phyloP scores from a whole-genome alignment of 2,329 filamentous ascomycete genomes.

The Exophiala viscosa region DNA sequence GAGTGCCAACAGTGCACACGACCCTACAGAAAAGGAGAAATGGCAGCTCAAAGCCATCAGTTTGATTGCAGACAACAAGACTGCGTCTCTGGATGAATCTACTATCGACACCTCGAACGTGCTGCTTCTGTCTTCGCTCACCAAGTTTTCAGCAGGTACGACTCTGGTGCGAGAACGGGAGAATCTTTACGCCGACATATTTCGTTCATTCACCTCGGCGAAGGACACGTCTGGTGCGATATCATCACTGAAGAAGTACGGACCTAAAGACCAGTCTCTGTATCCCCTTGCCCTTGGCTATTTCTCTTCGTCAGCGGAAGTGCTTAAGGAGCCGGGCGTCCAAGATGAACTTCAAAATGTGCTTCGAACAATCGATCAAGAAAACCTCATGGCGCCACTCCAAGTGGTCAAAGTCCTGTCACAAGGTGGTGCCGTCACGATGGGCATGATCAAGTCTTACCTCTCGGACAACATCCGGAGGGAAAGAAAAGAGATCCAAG shows the following conservation, averaged over 20 bases:
- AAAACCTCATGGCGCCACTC: conserved; percentile 88
- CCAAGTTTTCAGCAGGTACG: conserved; percentile 84
- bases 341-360: conserved; percentile 72
- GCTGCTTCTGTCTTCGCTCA: conserved; percentile 84
- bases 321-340: conserved; percentile 77
- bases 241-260: conserved; percentile 85
- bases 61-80: conserved; percentile 69
- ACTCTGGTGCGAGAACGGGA: conserved; percentile 92
- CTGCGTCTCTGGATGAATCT: conserved; percentile 23
- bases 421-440: conserved; percentile 78
- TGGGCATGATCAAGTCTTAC: conserved; percentile 96
- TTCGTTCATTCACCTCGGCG: conserved; percentile 88
- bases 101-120: conserved; percentile 95
- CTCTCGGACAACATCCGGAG: conserved; percentile 82
- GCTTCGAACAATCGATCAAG: conserved; percentile 79
- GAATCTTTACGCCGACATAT: conserved; percentile 88
- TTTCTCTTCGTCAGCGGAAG: conserved; percentile 76
- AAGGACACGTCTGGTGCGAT: conserved; percentile 90
- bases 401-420: conserved; percentile 93
- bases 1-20: conserved; percentile 73
- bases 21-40: conserved; percentile 58
- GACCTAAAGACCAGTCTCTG: conserved; percentile 81
- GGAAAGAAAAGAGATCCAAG: conserved; percentile 78
- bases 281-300: conserved; percentile 92
- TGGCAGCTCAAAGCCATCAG: conserved; percentile 92